phyloP scores from a whole-genome alignment of 2,329 filamentous ascomycete species.

The Helotiales sp. region DNA sequence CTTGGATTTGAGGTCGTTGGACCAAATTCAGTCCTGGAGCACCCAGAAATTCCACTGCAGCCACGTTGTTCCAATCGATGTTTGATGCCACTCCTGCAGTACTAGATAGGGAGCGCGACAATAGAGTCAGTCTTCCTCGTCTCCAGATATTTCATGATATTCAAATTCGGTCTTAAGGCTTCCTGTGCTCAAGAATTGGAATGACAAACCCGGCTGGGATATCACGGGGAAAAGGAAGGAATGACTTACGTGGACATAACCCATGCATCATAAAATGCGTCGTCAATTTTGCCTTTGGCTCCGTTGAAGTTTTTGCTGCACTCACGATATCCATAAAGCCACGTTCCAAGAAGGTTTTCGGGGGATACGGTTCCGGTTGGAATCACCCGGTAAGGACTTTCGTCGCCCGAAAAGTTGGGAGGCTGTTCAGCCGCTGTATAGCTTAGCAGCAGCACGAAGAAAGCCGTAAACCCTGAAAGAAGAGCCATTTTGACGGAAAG shows the following conservation, averaged over 20 bases:
- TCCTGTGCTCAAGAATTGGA: neutral
- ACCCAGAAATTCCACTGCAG: neutral
- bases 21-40: neutral
- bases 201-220: neutral
- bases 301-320: neutral
- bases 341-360: neutral
- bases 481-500: neutral
- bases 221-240: neutral
- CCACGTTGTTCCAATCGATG: neutral
- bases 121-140: neutral
- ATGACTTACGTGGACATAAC: neutral
- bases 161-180: neutral
- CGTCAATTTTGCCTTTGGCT: neutral
- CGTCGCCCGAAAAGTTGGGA: neutral
- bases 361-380: neutral
- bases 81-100: neutral
- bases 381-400: neutral
- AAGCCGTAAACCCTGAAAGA: neutral
- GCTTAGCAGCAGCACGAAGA: neutral
- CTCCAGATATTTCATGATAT: neutral
- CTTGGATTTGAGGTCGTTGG: neutral
- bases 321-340: neutral
- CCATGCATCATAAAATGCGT: neutral
- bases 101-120: neutral
- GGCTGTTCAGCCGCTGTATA: neutral